Base-by-base conservation (phyloP, 2,329 filamentous ascomycete genomes). In the Nothophaeocryptopus gaeumannii region DNA sequence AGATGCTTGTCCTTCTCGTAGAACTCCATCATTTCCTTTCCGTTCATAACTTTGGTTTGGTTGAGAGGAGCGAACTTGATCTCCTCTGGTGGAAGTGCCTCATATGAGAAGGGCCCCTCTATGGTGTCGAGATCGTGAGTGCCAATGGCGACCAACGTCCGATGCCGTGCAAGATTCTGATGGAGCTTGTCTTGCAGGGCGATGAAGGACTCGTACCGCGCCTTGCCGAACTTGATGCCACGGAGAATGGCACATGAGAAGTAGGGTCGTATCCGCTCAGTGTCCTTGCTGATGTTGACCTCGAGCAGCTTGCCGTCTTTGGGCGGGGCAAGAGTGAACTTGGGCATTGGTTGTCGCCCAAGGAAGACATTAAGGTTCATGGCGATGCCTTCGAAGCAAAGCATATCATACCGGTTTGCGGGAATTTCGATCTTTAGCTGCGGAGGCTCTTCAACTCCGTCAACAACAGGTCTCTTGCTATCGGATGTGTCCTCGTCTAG, bases 381-480 rank as follows among this genome's bases (percentile, higher is more conserved):
- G 60, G 89, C 86, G 68, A 97, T 96, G 55, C 92, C 92, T 76
- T 97, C 93, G 74, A 95, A 95, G 74, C 92, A 97, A 48, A 99
- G 83, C 85, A 97, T 90, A 67, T 97, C 83, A 78, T 86, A 86
- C 73, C 81, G 74, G 74, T 97, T 97, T 66, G 93, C 92, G 56
- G 91, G 90, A 64, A 97, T 95, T 72, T 97, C 92, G 67, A 99
- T 97, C 79, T 96, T 96, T 66, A 97, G 82, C 74, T 97, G 89
- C 49, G 93, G 86, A 44, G 89, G 83, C 73, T 95, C 89, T 72
- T 95, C 87, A 61, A 85, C 82, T 68, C 86, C 86, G 74, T 89
- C 80, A 64, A 88, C 80, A 51, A 86, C 75, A 30, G 88, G 87
- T 39, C 88, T 79, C 58, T 89, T 83, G 50, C 82, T 78, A 64